phyloP scores from a whole-genome alignment of 192 early-diverging fungal species.

The Coemansia sp. region DNA sequence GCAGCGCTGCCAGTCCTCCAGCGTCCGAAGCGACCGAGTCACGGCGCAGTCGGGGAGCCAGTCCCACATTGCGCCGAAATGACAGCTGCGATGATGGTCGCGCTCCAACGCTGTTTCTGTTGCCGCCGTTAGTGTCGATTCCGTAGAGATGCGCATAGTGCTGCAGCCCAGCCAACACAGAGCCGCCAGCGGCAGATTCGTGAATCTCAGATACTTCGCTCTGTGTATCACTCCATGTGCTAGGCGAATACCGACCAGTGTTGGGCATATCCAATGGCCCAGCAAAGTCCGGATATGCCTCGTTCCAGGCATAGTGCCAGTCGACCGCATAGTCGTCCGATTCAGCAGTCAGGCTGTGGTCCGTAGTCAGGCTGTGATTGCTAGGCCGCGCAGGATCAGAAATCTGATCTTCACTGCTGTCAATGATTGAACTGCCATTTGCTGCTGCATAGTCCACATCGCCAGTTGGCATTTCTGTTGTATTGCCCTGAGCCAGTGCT shows the following conservation, averaged over 20 bases:
- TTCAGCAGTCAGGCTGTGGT: background rate
- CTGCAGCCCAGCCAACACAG: background rate
- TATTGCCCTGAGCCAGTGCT: background rate
- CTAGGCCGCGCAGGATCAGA: background rate
- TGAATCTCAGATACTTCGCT: constrained; percentile 29
- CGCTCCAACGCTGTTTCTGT: background rate
- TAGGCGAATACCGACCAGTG: constrained; percentile 14
- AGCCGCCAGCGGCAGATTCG: constrained; percentile 1
- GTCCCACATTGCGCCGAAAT: constrained; percentile 22
- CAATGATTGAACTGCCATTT: background rate
- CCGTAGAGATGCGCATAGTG: constrained; percentile 16
- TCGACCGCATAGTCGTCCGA: constrained; percentile 57
- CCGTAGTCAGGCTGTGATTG: background rate
- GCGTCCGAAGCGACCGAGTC: constrained; percentile 21
- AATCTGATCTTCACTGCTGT: constrained; percentile 4
- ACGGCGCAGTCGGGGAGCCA: constrained; percentile 15
- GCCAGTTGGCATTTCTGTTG: too few relatives aligned
- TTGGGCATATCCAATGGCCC: background rate
- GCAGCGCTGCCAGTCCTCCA: constrained; percentile 4
- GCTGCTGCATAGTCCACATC: background rate
- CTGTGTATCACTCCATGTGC: constrained; percentile 38
- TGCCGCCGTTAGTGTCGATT: background rate
- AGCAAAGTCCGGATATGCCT: constrained; percentile 60
- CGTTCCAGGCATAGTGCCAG: constrained; percentile 75
- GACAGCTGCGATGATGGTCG: constrained; percentile 24